Base-by-base conservation (phyloP, 1,284 basidiomycete genomes). In the Albatrellus sp. region DNA sequence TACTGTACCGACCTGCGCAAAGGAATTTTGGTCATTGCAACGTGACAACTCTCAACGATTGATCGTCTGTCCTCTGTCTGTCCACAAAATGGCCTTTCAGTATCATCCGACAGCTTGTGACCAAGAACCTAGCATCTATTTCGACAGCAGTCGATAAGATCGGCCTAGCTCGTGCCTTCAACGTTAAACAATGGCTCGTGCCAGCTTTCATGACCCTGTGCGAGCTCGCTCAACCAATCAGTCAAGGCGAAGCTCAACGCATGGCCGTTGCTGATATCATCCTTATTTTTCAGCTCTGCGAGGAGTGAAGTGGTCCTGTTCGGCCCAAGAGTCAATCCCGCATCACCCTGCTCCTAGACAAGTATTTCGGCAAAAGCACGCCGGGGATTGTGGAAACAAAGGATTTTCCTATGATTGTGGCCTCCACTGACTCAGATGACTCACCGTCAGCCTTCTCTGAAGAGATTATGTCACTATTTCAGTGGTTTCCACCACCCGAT, bases 221-320 rank as follows among this genome's bases (percentile, higher is more conserved):
- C 29, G 42, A 42, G 37, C 28, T 40, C 3, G 20, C 13, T 17
- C 7, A 13, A 34, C 40, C 40, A 5, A 46, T 45, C 3, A 49
- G 31, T 5, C 41, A 38, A 12, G 30, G 39, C 4, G 46, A 49
- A 40, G 49, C 36, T 7, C 49, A 37, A 6, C 41, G 45, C 30
- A 48, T 51, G 41, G 37, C n/a, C 6, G 35, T 48, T 12, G 47
- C 45, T 7, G 50, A 51, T 33, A 33, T 48, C 12, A 41, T 48
- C 35, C 31, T 51, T 19, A 29, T 50, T n/a, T 37, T 33, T 10
- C 42, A 42, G n/a, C 40, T 51, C 8, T 45, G 50, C 5, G 50
- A 51, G 37, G 43, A 40, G 32, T 40, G 46, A 31, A 48, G 49
- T 4, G 13, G 7, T 10, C 14, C 2, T 24, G 24, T 24, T 24